These are phyloP conservation scores for Ophiostoma ulmi DNA, from an alignment of 2,329 filamentous ascomycete species.

Conservation along the genomic window DNA sequence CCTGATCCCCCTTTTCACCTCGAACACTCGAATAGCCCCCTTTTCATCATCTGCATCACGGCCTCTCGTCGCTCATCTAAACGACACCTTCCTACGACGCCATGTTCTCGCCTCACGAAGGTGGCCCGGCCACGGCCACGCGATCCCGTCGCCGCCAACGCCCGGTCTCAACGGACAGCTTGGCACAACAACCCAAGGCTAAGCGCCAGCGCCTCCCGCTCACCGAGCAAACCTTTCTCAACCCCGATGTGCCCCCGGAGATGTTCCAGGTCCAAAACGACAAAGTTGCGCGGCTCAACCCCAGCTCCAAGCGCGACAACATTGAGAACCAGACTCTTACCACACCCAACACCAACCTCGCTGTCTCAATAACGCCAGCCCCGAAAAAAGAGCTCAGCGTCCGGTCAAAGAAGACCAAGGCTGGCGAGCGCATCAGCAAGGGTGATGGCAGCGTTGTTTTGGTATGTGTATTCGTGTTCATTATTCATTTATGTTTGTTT, in stretches of 20 bases:
- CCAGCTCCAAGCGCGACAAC: conserved; percentile 44
- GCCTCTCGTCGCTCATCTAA: not conserved
- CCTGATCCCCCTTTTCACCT: not conserved
- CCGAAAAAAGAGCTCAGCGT: conserved; percentile 53
- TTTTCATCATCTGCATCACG: not conserved
- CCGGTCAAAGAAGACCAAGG: conserved; percentile 58
- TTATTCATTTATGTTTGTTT: not conserved
- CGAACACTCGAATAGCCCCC: not conserved
- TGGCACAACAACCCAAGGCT: conserved; percentile 55
- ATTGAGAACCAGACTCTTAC: conserved; percentile 38
- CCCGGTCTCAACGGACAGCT: conserved; percentile 51
- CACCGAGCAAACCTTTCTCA: conserved; percentile 52
- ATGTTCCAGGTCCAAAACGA: conserved; percentile 53
- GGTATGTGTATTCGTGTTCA: conserved; percentile 38
- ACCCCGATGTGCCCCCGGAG: conserved; percentile 48
- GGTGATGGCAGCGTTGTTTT: conserved; percentile 63
- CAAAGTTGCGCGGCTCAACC: conserved; percentile 43
- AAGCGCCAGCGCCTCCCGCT: conserved; percentile 58
- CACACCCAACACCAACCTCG: conserved; percentile 24
- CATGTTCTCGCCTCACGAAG: conserved; percentile 56
- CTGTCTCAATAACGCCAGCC: conserved; percentile 26
- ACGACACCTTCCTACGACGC: not conserved
- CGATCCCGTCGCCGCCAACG: conserved; percentile 59
- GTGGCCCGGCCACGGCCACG: conserved; percentile 52
- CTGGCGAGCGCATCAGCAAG: conserved; percentile 58